Conservation (phyloP, 2,329 filamentous ascomycete genomes). For the Ophiostoma sp. region DNA sequence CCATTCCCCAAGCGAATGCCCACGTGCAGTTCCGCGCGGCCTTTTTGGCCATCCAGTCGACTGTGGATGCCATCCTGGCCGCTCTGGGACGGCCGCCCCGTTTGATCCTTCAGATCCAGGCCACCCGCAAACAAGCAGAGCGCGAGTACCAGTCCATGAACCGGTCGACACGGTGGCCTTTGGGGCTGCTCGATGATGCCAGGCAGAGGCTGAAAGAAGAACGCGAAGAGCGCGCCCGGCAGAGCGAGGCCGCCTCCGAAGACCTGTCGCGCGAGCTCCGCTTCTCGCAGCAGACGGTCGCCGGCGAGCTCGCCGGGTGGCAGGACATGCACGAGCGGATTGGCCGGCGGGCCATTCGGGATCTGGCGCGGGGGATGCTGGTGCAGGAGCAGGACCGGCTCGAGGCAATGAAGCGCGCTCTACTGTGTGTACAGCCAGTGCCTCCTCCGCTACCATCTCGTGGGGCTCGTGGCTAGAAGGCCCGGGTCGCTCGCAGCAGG, state of each 20-base stretch:
- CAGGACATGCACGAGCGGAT: conserved; percentile 82
- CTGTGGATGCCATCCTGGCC: conserved; percentile 76
- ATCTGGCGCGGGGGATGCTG: conserved; percentile 76
- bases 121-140: conserved; percentile 73
- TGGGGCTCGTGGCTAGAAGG: no score
- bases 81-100: conserved; percentile 77
- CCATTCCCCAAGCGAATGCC: conserved; percentile 71
- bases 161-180: conserved; percentile 75
- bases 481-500: no score
- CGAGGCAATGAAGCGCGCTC: conserved; percentile 75
- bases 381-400: conserved; percentile 76
- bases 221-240: conserved; percentile 74
- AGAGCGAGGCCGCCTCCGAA: conserved; percentile 68
- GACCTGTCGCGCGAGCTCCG: conserved; percentile 77
- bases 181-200: conserved; percentile 82
- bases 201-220: conserved; percentile 80
- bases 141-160: conserved; percentile 73
- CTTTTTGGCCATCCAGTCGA: conserved; percentile 78
- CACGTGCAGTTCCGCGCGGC: conserved; percentile 71
- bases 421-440: conserved; percentile 57
- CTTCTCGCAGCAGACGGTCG: conserved; percentile 92
- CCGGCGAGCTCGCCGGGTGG: conserved; percentile 88
- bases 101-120: conserved; percentile 74
- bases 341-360: conserved; percentile 70
- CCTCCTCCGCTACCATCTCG: background rate